Evolutionary conservation across 495 filamentous ascomycete genomes (phyloP).

Genomic region (Cetradonia linearis): DNA sequence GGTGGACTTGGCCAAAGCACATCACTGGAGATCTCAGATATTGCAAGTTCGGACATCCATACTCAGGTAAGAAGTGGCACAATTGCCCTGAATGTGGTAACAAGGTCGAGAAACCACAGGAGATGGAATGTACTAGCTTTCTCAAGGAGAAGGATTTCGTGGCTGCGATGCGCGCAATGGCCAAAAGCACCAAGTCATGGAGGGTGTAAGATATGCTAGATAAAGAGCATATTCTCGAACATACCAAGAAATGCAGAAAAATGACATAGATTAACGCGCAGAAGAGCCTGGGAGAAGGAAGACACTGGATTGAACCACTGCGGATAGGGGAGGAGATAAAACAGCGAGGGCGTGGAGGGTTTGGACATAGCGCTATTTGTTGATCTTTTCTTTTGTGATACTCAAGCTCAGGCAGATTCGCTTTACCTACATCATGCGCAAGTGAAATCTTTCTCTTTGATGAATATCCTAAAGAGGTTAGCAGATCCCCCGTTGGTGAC

Average conservation of each 20-base stretch:
- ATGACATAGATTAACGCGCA: not conserved
- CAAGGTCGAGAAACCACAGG: not conserved
- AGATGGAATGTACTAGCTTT: not conserved
- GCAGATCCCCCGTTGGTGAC: conserved; percentile 5
- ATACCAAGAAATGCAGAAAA: too few relatives aligned
- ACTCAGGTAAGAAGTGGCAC: conserved; percentile 15
- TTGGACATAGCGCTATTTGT: not conserved
- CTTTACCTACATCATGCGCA: not conserved
- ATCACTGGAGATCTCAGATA: conserved; percentile 11
- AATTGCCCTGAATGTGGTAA: conserved; percentile 22
- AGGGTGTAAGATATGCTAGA: not conserved
- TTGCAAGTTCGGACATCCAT: conserved; percentile 22
- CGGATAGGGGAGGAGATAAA: too few relatives aligned
- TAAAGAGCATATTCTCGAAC: not conserved
- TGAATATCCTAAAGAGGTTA: not conserved
- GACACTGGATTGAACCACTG: not conserved
- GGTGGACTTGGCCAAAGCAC: conserved; percentile 21
- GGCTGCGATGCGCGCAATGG: conserved; percentile 7
- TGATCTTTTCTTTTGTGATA: not conserved
- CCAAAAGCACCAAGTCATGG: not conserved
- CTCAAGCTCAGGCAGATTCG: not conserved
- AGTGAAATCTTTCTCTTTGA: not conserved
- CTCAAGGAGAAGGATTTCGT: conserved; percentile 20
- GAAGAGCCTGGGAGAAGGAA: not conserved
- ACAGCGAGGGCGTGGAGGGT: too few relatives aligned